Evolutionary conservation across 2,329 filamentous ascomycete species (phyloP).

Genomic region (Neoscytalidium dimidiatum): DNA sequence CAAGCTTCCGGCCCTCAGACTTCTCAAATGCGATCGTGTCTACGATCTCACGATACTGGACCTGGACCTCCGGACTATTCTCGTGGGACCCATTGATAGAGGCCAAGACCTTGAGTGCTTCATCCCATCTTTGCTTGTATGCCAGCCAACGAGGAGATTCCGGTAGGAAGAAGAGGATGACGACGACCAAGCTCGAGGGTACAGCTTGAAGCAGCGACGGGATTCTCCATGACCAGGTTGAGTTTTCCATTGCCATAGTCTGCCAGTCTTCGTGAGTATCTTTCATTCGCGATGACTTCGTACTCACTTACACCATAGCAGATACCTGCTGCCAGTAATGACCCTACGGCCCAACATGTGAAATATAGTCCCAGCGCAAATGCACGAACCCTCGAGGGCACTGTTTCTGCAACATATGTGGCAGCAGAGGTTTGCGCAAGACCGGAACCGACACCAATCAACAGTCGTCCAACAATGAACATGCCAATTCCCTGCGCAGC

Average conservation of each 20-base stretch:
- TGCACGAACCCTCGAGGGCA: constrained; percentile 9
- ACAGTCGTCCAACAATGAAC: not conserved
- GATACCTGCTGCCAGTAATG: constrained; percentile 9
- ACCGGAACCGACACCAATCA: not conserved
- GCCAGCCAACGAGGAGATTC: not conserved
- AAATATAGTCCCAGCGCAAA: constrained; percentile 16
- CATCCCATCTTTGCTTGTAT: not conserved
- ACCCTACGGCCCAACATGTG: constrained; percentile 18
- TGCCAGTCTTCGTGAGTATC: not conserved
- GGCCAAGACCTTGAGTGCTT: not conserved
- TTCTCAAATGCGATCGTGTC: constrained; percentile 50
- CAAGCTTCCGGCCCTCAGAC: constrained; percentile 39
- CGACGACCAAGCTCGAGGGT: constrained; percentile 44
- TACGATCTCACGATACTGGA: constrained; percentile 43
- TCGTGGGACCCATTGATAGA: not conserved
- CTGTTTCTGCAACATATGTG: not conserved
- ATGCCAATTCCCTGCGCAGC: not conserved
- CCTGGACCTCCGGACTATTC: constrained; percentile 34
- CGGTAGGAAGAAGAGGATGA: constrained; percentile 31
- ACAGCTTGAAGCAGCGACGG: constrained; percentile 50
- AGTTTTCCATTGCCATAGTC: not conserved
- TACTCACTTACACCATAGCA: constrained; percentile 12
- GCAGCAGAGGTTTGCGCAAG: not conserved
- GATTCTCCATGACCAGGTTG: constrained; percentile 42
- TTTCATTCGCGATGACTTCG: not conserved